Conservation (phyloP, 768 basidiomycete species). For the Podaxis carcinomalis region DNA sequence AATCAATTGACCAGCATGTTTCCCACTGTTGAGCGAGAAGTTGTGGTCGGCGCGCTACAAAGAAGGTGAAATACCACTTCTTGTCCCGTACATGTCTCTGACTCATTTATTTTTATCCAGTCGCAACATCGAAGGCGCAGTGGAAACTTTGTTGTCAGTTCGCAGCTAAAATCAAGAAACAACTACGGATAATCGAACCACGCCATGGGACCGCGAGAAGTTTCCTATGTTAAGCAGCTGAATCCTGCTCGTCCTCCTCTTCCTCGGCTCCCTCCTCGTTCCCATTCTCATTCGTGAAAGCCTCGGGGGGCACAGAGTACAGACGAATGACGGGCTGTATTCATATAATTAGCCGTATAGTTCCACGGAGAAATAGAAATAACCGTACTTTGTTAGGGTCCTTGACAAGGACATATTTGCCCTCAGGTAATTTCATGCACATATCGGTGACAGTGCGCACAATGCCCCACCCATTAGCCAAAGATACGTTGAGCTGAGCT, state of each 20-base stretch:
- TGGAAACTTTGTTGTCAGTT: conserved; percentile 62
- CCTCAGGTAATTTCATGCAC: conserved; percentile 95
- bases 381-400: conserved; percentile 90
- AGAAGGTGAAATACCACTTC: conserved; percentile 53
- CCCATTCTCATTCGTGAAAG: conserved; percentile 83
- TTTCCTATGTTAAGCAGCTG: conserved; percentile 1
- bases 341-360: conserved; percentile 15
- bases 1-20: conserved; percentile 76
- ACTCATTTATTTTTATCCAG: conserved; percentile 30
- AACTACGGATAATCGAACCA: background rate
- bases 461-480: conserved; percentile 98
- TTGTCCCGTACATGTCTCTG: background rate
- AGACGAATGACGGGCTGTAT: conserved; percentile 86
- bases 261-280: conserved; percentile 44
- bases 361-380: conserved; percentile 4
- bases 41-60: conserved; percentile 73
- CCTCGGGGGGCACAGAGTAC: conserved; percentile 84
- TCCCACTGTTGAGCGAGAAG: conserved; percentile 70
- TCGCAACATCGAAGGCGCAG: conserved; percentile 75
- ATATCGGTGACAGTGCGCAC: conserved; percentile 92
- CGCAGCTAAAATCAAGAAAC: conserved; percentile 6
- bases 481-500: conserved; percentile 88
- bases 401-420: conserved; percentile 95
- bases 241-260: conserved; percentile 21
- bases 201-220: background rate